These are phyloP conservation scores for Aspergillus sp. DNA, from an alignment of 2,329 filamentous ascomycete species.

Conservation along the genomic window DNA sequence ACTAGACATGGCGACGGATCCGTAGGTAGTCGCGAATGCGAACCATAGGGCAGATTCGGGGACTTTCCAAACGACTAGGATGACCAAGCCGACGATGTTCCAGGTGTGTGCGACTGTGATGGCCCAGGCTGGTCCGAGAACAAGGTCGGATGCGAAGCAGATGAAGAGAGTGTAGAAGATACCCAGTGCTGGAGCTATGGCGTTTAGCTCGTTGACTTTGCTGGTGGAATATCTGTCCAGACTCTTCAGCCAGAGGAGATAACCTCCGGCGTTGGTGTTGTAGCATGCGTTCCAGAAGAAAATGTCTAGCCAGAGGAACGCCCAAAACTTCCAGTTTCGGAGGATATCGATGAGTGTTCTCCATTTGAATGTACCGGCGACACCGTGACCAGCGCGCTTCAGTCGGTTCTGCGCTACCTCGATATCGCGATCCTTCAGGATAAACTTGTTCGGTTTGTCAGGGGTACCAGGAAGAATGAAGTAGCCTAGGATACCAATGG, in stretches of 20 bases:
- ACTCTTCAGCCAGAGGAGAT: conserved; percentile 54
- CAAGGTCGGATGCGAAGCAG: conserved; percentile 50
- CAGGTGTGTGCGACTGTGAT: conserved; percentile 47
- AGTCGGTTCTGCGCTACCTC: conserved; percentile 42
- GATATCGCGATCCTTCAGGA: conserved; percentile 45
- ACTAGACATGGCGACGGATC: conserved; percentile 47
- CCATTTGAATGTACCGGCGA: conserved; percentile 23
- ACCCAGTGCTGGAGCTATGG: conserved; percentile 48
- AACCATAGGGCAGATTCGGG: conserved; percentile 51
- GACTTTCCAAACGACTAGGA: conserved; percentile 51
- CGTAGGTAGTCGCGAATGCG: conserved; percentile 46
- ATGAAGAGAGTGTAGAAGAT: conserved; percentile 52
- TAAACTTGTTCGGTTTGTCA: conserved; percentile 43
- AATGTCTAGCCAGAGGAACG: conserved; percentile 45
- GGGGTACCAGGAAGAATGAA: conserved; percentile 48
- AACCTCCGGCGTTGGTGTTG: conserved; percentile 45
- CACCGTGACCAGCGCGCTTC: conserved; percentile 37
- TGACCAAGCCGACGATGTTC: conserved; percentile 50
- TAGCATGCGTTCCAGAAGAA: conserved; percentile 52
- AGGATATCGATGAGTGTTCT: conserved; percentile 28
- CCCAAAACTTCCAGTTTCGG: conserved; percentile 45
- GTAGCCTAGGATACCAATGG: conserved; percentile 46
- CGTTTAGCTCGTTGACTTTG: conserved; percentile 47
- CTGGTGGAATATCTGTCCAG: conserved; percentile 42
- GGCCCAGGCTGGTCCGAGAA: conserved; percentile 48